Conservation (phyloP, 2,329 filamentous ascomycete genomes). For the Cordyceps javanica region DNA sequence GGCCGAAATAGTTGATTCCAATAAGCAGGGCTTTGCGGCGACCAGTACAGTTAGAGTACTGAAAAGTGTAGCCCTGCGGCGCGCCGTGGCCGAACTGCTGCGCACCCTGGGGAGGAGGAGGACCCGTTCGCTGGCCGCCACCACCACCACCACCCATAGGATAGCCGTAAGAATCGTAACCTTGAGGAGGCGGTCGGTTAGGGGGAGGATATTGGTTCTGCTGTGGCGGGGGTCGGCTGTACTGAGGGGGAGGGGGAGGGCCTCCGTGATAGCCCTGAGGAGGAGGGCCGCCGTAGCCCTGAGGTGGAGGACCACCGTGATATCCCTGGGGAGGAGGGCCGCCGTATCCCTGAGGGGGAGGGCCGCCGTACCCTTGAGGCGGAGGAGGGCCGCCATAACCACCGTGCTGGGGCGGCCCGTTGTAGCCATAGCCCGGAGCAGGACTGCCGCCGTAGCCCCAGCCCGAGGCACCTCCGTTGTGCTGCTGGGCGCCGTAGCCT, state of each 20-base stretch:
- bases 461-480: slow-evolving; percentile 23
- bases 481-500: slow-evolving; percentile 28
- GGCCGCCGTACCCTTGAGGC: slow-evolving; percentile 17
- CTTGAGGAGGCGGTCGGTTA: slow-evolving; percentile 32
- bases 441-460: slow-evolving; percentile 26
- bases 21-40: slow-evolving; percentile 69
- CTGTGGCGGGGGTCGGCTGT: slow-evolving; percentile 17
- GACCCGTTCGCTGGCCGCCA: slow-evolving; percentile 22
- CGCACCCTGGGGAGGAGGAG: slow-evolving; percentile 41
- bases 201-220: slow-evolving; percentile 18
- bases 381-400: slow-evolving; percentile 19
- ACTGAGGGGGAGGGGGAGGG: slow-evolving; percentile 17
- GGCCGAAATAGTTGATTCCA: slow-evolving; percentile 75
- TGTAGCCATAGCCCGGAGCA: slow-evolving; percentile 18
- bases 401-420: slow-evolving; percentile 21
- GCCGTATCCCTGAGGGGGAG: slow-evolving; percentile 18
- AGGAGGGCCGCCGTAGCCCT: slow-evolving; percentile 18
- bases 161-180: slow-evolving; percentile 43
- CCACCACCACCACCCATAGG: slow-evolving; percentile 28
- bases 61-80: slow-evolving; percentile 62
- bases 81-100: slow-evolving; percentile 63
- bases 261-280: slow-evolving; percentile 14
- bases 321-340: slow-evolving; percentile 19
- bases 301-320: slow-evolving; percentile 18
- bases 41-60: slow-evolving; percentile 70